These are phyloP conservation scores for Plasmodium ovale DNA, from an alignment of 169 alveolate genomes.

Conservation along the genomic window DNA sequence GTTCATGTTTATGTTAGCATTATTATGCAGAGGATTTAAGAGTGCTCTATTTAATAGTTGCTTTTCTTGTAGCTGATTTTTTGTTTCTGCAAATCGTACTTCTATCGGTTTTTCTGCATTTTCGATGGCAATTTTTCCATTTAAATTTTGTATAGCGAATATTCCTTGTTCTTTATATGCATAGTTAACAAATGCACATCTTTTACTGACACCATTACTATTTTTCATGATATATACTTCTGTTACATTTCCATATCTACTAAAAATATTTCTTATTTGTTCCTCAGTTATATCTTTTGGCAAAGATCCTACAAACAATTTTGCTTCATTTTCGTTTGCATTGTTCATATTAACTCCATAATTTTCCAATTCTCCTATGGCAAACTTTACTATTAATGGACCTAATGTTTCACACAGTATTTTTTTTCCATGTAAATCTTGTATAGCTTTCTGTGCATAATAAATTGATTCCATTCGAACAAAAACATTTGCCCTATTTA, in stretches of 20 bases:
- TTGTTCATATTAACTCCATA: slow-evolving; percentile 86
- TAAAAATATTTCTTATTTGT: slow-evolving; percentile 84
- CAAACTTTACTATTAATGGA: slow-evolving; percentile 90
- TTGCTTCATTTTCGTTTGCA: slow-evolving; percentile 89
- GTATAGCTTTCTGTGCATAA: slow-evolving; percentile 92
- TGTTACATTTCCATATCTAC: slow-evolving; percentile 88
- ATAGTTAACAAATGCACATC: slow-evolving; percentile 92
- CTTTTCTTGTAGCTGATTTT: slow-evolving; percentile 75
- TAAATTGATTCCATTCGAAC: slow-evolving; percentile 89
- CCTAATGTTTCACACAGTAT: slow-evolving; percentile 88
- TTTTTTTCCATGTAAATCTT: slow-evolving; percentile 86
- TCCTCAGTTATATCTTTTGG: slow-evolving; percentile 89
- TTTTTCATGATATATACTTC: slow-evolving; percentile 92
- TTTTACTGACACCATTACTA: slow-evolving; percentile 87
- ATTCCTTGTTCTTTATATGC: slow-evolving; percentile 92
- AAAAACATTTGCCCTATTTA: slow-evolving; percentile 88
- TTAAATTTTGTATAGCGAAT: slow-evolving; percentile 86
- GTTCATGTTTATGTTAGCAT: background rate
- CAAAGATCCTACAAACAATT: slow-evolving; percentile 91
- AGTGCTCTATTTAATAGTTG: slow-evolving; percentile 45
- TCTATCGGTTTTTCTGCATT: slow-evolving; percentile 91
- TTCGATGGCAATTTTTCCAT: slow-evolving; percentile 87
- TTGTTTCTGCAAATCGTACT: slow-evolving; percentile 91
- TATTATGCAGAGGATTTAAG: slow-evolving; percentile 40
- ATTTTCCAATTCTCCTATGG: slow-evolving; percentile 91